Conservation (phyloP, 2,329 filamentous ascomycete genomes). For the Cercospora sesami region DNA sequence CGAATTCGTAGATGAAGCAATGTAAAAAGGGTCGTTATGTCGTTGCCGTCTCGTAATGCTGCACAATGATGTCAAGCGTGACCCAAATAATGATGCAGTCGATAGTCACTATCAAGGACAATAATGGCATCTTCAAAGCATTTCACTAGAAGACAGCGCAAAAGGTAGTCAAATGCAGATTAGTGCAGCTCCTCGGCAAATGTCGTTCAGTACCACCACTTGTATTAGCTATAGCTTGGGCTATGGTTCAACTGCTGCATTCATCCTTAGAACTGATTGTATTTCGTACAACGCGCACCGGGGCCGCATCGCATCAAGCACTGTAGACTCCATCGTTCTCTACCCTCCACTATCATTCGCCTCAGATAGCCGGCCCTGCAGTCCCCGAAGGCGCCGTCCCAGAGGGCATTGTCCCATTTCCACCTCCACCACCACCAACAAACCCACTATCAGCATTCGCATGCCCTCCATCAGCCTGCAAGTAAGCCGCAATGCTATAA, state of each 20-base stretch:
- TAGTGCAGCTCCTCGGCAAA: not conserved
- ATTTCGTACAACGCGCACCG: not conserved
- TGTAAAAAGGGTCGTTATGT: not conserved
- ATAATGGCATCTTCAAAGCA: not conserved
- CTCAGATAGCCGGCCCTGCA: slow-evolving; percentile 8
- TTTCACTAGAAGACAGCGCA: not conserved
- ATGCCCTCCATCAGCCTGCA: slow-evolving; percentile 27
- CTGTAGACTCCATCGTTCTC: not conserved
- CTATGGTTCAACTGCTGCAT: not conserved
- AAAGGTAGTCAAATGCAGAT: too few species aligned
- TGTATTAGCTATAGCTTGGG: too few species aligned
- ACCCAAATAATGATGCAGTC: not conserved
- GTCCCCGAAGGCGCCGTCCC: slow-evolving; percentile 16
- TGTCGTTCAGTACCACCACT: not conserved
- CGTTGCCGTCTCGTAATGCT: not conserved
- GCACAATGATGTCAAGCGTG: slow-evolving; percentile 7
- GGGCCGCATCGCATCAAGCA: not conserved
- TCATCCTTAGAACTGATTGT: not conserved
- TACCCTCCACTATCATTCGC: accelerated
- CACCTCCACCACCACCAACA: slow-evolving; percentile 17
- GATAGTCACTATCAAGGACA: not conserved
- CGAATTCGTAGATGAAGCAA: not conserved
- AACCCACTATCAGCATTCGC: slow-evolving; percentile 24
- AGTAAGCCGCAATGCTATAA: slow-evolving; percentile 25
- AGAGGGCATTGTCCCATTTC: slow-evolving; percentile 16